These are phyloP conservation scores for Phlebiopsis flavidoalba DNA, from an alignment of 768 basidiomycete genomes.

Conservation along the genomic window DNA sequence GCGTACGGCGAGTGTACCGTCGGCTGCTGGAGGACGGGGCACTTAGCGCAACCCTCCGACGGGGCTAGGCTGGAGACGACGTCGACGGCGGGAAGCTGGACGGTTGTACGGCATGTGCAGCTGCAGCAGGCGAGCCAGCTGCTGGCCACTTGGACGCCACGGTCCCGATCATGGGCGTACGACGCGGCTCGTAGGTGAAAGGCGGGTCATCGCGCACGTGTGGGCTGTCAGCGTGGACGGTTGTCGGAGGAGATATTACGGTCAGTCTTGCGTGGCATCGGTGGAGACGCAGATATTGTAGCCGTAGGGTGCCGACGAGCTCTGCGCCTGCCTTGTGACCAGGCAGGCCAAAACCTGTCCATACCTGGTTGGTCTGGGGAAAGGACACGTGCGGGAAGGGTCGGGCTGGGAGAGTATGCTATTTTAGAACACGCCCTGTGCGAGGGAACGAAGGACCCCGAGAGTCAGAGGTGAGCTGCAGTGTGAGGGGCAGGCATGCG, in stretches of 20 bases:
- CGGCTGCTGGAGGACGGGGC: slow-evolving; percentile 12
- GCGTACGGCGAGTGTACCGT: slow-evolving; percentile 48
- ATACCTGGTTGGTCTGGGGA: slow-evolving; percentile 81
- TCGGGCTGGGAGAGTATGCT: slow-evolving; percentile 47
- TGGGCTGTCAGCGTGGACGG: neutral
- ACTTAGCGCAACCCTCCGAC: neutral
- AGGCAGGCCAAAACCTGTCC: slow-evolving; percentile 68
- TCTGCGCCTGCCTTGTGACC: slow-evolving; percentile 56
- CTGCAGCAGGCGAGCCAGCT: slow-evolving; percentile 18
- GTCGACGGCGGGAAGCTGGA: slow-evolving; percentile 14
- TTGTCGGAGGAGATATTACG: slow-evolving; percentile 36
- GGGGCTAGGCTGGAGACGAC: slow-evolving; percentile 11
- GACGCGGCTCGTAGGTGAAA: slow-evolving; percentile 15
- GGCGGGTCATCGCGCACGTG: neutral
- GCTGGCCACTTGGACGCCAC: neutral
- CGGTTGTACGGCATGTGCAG: slow-evolving; percentile 21
- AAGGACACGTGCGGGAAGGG: slow-evolving; percentile 79
- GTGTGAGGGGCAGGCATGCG: slow-evolving; percentile 7
- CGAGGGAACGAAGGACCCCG: neutral
- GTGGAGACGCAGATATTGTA: slow-evolving; percentile 21
- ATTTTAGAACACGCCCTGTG: slow-evolving; percentile 8
- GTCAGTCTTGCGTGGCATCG: slow-evolving; percentile 38
- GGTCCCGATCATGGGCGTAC: slow-evolving; percentile 16
- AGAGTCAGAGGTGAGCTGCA: neutral
- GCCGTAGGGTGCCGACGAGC: slow-evolving; percentile 46